A percentile compares a stretch with the other conserved stretches of the same genome.
phyloP scores from a whole-genome alignment of 306 rosid species.

The Cicer judaicum region DNA sequence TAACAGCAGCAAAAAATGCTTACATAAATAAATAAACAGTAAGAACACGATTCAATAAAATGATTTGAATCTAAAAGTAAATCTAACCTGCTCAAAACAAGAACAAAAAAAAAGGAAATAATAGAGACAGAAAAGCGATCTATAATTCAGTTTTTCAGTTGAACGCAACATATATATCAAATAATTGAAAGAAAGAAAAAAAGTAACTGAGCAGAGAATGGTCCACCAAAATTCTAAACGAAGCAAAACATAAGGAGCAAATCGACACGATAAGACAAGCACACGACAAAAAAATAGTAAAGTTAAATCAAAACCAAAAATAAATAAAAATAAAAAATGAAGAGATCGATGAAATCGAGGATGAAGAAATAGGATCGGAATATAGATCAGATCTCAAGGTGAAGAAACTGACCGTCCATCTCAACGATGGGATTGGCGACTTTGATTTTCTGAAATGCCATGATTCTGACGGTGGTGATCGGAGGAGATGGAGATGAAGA shows the following conservation, averaged over 20 bases:
- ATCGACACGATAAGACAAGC: slow-evolving; percentile 34
- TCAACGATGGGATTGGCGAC: slow-evolving; percentile 97
- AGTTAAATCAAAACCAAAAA: neutral
- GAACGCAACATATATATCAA: slow-evolving; percentile 6
- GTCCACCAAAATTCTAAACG: slow-evolving; percentile 40
- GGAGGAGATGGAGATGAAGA: neutral
- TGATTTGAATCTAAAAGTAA: neutral
- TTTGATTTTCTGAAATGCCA: slow-evolving; percentile 90
- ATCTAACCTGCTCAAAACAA: neutral
- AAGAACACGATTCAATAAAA: neutral
- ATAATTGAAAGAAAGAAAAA: neutral
- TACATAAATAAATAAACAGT: no score
- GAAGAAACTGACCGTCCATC: slow-evolving; percentile 81
- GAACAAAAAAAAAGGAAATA: neutral
- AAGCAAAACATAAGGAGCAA: neutral
- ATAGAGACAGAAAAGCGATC: slow-evolving; percentile 3
- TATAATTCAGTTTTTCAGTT: neutral
- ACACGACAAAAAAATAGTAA: neutral
- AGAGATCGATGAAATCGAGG: slow-evolving; percentile 4
- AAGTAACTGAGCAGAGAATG: slow-evolving; percentile 15
- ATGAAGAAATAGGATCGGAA: neutral
- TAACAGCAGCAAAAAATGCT: neutral
- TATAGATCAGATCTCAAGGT: slow-evolving; percentile 14
- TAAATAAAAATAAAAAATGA: neutral
- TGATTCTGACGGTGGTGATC: slow-evolving; percentile 37